Base-by-base conservation (phyloP, 2,329 filamentous ascomycete species). In the Madurella fahalii region DNA sequence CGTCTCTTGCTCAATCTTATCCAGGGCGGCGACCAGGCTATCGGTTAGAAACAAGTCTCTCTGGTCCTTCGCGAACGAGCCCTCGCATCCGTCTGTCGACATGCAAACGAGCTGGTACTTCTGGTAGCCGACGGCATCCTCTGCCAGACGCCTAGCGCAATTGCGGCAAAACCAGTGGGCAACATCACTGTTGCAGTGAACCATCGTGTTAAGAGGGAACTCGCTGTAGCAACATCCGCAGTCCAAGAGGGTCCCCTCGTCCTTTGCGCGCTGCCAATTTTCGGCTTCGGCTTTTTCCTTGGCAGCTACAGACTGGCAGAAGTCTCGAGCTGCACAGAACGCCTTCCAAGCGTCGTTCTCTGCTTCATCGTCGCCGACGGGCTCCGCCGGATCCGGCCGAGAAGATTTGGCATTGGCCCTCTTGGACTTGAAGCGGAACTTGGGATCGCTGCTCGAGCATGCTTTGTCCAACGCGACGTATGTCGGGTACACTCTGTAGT, bases 141-240 rank as follows among this genome's bases (percentile, higher is more conserved):
- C 83, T 4, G 90, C 86, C 58, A 84, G 84, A 18, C 69, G 78
- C 53, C 75, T 81, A 5, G 84, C 78, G 65, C 90, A 95, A 1
- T 72, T 70, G 45, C 76, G 74, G 68, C 90, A 95, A 68, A 93
- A 92, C 65, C 79, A 81, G 57, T 92, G 88, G 1, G 71, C 60
- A 0, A 66, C 62, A 0, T 79, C 74, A 15, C 78, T 83, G 48
- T 82, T 71, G 67, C 90, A 95, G 59, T 81, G 75, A 1, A 89
- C 78, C 74, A 89, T 83, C 46, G 84, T 79, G 61, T 89, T 88
- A 44, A 83, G 69, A 2, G 87, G 78, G 47, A 77, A 76, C 4
- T 90, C 84, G 7, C 76, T 75, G 64, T 81, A 94, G 69, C 90
- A 95, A 64, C 88, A 90, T 42, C 77, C 79, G 62, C 87, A 95